Evolutionary conservation across 1,284 basidiomycete species (phyloP), one percentile per base, ranked within the genome.

Genomic region (Trametes polyzona): DNA sequence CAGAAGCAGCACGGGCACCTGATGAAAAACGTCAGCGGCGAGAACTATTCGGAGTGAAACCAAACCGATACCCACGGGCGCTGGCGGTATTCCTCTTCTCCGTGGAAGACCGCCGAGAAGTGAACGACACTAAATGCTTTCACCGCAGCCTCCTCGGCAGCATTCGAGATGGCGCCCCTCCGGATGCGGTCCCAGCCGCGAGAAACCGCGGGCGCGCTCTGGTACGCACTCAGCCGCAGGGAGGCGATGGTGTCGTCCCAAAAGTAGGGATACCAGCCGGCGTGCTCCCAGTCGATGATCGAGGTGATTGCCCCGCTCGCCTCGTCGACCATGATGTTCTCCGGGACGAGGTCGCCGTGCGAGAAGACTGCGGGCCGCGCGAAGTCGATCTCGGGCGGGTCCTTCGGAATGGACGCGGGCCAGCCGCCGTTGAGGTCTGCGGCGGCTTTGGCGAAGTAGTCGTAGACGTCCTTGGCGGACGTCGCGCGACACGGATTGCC

Each of bases 201-300:
- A 17, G 11, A 32, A 30, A 19, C 21, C 21, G 10, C 10, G 14
- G 24, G 30, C 8, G 9, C 14, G 7, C 30, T 16, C 30, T 46
- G 43, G 30, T 46, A 46, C 12, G 43, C 43, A 46, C 43, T 32
- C n/a, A 9, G 6, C 17, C 30, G 43, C 8, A 46, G 5, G 4
- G n/a, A 19, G 6, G 43, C 43, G 17, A 46, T 30, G 30, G 2
- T 46, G 11, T 32, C 27, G 17, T 46, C 43, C 43, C 43, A 46
- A 17, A 46, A 46, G 29, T 46, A 46, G 17, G 43, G 43, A 19
- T 46, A 46, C 43, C 43, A 46, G 21, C 43, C 43, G 4, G 43
- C 43, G 30, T 32, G 44, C 16, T 36, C 44, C 47, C 47, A 48
- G 47, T 48, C 33, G 24, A 48, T 37, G 16, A 37, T 48, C 16